A percentile compares a stretch with the other conserved stretches of the same genome.
These are phyloP conservation scores for Diplodia scrobiculata DNA, from an alignment of 2,329 filamentous ascomycete species.

Conservation along the genomic window DNA sequence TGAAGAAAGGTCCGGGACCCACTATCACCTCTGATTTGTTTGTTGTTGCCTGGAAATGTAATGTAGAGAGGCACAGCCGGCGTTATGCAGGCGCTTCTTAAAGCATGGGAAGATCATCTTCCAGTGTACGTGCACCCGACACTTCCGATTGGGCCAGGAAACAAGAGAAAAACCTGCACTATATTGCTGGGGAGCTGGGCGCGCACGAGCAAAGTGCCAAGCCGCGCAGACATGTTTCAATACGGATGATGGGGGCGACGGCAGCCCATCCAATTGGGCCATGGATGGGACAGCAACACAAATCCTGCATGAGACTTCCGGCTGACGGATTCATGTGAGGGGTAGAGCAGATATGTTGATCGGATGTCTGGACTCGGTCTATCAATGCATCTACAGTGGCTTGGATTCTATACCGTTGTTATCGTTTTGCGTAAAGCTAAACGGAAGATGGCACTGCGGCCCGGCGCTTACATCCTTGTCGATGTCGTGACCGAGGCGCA, in stretches of 20 bases:
- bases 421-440: too few species aligned
- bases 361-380: too few species aligned
- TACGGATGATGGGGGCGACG: not conserved
- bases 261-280: not conserved
- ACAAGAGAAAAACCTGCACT: not conserved
- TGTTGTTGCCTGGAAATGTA: not conserved
- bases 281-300: not conserved
- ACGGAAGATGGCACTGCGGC: too few species aligned
- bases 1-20: not conserved
- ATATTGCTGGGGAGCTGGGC: not conserved
- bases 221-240: not conserved
- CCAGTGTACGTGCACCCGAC: not conserved
- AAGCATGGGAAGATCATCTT: not conserved
- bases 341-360: too few species aligned
- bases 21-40: not conserved
- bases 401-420: too few species aligned
- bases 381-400: too few species aligned
- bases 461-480: not conserved
- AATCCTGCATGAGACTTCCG: not conserved
- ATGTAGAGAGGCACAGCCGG: not conserved
- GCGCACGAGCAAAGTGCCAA: not conserved
- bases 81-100: not conserved
- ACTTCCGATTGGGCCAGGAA: not conserved
- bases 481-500: not conserved
- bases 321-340: not conserved